Evolutionary conservation across 2,329 filamentous ascomycete genomes (phyloP), one percentile per base, ranked within the genome.

Genomic region (Diplodia intermedia): DNA sequence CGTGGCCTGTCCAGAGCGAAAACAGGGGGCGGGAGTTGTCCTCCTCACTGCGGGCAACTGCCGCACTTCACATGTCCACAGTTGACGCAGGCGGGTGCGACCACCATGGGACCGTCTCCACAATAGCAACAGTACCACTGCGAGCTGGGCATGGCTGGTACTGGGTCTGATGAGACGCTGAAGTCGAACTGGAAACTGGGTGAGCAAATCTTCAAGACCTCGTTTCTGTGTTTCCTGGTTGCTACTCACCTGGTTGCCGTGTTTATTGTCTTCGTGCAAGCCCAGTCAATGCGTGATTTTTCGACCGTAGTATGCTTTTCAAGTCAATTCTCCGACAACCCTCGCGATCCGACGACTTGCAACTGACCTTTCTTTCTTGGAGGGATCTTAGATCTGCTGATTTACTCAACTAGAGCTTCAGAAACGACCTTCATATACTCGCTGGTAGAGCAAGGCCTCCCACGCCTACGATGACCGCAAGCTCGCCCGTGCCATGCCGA

Each of bases 91-190:
- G 62, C 12, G 9, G 62, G 62, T n/a, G 62, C 62, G 20, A 65
- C 62, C 38, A 65, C 50, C 50, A 55, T 54, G 18, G 62, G 62
- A 3, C 62, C 62, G n/a, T 65, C 62, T 9, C 62, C 33, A 55
- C 62, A 65, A 7, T 1, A 1, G 31, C 50, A 55, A 18, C 62
- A 65, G 20, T 65, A 65, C 62, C 62, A 65, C n/a, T 40, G 47
- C 12, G 26, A 26, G n/a, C 62, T 29, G 36, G 15, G 18, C 60
- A 63, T 63, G 43, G 43, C 36, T 43, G 33, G n/a, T 36, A 36
- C 29, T 7, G 7, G 33, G 31, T 38, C 15, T 38, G 20, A 12
- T 20, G 31, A 7, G 23, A 15, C 29, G 8, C 47, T 33, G 31
- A 26, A n/a, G 4, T 52, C 36, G 31, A 3, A 33, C 23, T 56